Evolutionary conservation across 2,329 filamentous ascomycete species (phyloP), one percentile per base, ranked within the genome.

Genomic region (Harringtonia aguacate): DNA sequence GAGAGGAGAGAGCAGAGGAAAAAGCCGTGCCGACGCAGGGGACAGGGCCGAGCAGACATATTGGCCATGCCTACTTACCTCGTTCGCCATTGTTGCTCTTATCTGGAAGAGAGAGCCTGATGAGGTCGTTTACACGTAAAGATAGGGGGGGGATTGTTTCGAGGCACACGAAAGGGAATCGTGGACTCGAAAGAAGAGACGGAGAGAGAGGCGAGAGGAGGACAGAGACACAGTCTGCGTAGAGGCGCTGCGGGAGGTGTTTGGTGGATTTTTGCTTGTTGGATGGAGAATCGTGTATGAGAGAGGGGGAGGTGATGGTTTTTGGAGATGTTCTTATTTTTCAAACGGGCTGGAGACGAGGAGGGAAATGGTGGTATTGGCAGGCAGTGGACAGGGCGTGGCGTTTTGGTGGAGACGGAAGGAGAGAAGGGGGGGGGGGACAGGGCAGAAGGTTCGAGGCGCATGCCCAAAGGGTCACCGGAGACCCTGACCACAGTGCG

Each of bases 41-140:
- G 18, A 21, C 28, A 21, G 22, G 24, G 10, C 15, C 24, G 4
- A 7, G 34, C 24, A n/a, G 30, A 18, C 10, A n/a, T 20, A 28
- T 8, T 10, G 15, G 14, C 20, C 7, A 24, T 24, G 13, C 14
- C 14, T 37, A n/a, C 48, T 43, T 50, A 50, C 48, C 46, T 50
- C 48, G 46, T 21, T 45, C 36, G 48, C 34, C 48, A 50, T 50
- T 31, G 44, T 45, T 38, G 41, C 34, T 40, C 44, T 45, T 44
- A 46, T 44, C 41, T 41, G 33, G 43, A 24, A 36, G 28, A 41
- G 34, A 39, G 34, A 36, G 17, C 17, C 34, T 20, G 17, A 13
- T 34, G 8, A 9, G 15, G 22, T 12, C 24, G 36, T 28, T 6
- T 15, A 12, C 12, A 18, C 14, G 27, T 17, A 13, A 24, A 28